phyloP scores from a whole-genome alignment of 345 rosid species.

The Corchorus olitorius region DNA sequence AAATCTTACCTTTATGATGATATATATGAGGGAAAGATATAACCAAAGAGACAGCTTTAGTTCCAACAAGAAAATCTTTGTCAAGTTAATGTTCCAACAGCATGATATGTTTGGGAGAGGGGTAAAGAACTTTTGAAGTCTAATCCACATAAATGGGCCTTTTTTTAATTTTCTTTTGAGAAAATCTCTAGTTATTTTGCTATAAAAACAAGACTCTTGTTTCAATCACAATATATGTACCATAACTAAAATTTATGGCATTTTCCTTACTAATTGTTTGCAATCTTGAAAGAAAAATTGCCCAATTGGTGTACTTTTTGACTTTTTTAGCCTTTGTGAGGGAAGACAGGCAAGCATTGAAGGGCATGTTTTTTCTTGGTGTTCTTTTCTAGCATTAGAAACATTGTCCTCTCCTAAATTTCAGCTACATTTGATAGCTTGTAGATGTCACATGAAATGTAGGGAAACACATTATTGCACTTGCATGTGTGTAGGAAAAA shows the following conservation, averaged over 20 bases:
- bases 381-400: neutral
- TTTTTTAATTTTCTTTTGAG: neutral
- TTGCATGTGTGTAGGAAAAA: neutral
- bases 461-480: neutral
- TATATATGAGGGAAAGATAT: neutral
- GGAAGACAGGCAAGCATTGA: neutral
- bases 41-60: neutral
- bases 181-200: neutral
- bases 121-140: neutral
- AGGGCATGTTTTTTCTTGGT: neutral
- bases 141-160: neutral
- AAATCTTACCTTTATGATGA: neutral
- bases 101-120: neutral
- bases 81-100: conserved; percentile 7
- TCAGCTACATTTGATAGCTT: conserved; percentile 17
- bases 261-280: neutral
- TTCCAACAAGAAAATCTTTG: neutral
- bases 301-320: neutral
- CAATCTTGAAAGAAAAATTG: neutral
- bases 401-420: conserved; percentile 6
- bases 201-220: neutral
- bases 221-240: neutral
- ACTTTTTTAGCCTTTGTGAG: neutral
- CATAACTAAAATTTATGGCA: neutral
- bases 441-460: conserved; percentile 11